Evolutionary conservation across 179 eudicot species (phyloP).

Genomic region (Nepenthes alata): DNA sequence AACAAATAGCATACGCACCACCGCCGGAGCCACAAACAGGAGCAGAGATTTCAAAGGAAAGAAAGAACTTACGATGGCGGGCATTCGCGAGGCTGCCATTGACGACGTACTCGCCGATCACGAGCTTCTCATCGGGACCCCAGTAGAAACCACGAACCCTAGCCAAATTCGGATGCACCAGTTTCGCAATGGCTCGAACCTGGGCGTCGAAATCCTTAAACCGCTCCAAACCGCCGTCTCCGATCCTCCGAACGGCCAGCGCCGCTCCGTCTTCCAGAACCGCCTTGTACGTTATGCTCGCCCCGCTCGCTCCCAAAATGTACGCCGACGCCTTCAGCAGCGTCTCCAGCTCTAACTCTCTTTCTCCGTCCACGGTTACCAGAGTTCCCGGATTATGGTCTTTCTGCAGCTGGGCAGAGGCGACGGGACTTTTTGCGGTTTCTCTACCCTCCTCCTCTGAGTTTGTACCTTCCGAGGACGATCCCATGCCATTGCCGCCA

Average conservation of each 20-base stretch:
- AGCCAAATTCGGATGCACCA: constrained; percentile 73
- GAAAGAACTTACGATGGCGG: constrained; percentile 54
- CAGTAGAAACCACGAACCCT: constrained; percentile 78
- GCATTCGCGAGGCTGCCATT: constrained; percentile 90
- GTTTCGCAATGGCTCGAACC: constrained; percentile 54
- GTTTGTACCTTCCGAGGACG: constrained; percentile 15
- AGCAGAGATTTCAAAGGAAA: not conserved
- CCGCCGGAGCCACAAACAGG: no score
- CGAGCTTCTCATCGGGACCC: constrained; percentile 77
- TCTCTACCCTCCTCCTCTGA: constrained; percentile 15
- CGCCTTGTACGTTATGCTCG: constrained; percentile 80
- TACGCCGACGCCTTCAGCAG: constrained; percentile 83
- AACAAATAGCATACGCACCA: not conserved
- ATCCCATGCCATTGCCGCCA: not conserved
- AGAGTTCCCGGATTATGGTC: constrained; percentile 32
- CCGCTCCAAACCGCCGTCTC: constrained; percentile 50
- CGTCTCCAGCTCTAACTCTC: constrained; percentile 67
- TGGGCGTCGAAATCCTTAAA: constrained; percentile 69
- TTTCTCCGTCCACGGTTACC: constrained; percentile 72
- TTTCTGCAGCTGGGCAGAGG: not conserved
- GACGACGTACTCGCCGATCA: constrained; percentile 76
- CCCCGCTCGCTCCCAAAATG: constrained; percentile 69
- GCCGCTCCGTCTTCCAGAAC: constrained; percentile 72
- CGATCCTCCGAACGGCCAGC: constrained; percentile 68
- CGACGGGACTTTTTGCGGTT: constrained; percentile 2